These are phyloP conservation scores for Fusarium pilosicola DNA, from an alignment of 2,329 filamentous ascomycete species.

Conservation along the genomic window DNA sequence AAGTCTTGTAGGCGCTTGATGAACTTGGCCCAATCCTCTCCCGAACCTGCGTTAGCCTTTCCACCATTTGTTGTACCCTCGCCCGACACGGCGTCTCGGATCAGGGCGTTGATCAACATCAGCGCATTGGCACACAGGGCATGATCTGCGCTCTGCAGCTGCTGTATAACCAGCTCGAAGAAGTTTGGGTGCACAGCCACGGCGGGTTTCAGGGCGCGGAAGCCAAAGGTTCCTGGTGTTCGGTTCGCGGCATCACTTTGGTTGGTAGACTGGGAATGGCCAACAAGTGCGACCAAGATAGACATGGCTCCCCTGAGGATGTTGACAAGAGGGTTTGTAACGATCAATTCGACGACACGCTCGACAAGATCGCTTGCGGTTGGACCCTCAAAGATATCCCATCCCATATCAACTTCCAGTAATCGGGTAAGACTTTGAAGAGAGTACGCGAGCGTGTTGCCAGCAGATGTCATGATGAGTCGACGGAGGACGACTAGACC, in stretches of 20 bases:
- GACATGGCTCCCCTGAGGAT: conserved; percentile 97
- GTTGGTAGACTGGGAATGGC: conserved; percentile 75
- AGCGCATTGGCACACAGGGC: conserved; percentile 94
- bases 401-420: conserved; percentile 96
- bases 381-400: conserved; percentile 81
- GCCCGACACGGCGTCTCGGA: conserved; percentile 87
- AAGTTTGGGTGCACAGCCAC: conserved; percentile 93
- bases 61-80: conserved; percentile 63
- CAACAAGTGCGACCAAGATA: conserved; percentile 91
- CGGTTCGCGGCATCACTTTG: conserved; percentile 48
- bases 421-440: conserved; percentile 88
- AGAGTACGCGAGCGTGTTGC: conserved; percentile 96
- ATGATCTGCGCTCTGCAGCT: conserved; percentile 93
- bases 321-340: conserved; percentile 95
- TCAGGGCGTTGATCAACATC: conserved; percentile 93
- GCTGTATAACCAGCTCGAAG: conserved; percentile 90
- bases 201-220: conserved; percentile 89
- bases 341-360: conserved; percentile 88
- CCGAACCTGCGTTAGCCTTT: conserved; percentile 42
- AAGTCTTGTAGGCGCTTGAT: conserved; percentile 94
- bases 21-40: conserved; percentile 91
- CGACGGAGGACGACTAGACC: conserved; percentile 84
- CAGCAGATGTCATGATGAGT: conserved; percentile 84
- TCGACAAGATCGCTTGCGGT: conserved; percentile 74
- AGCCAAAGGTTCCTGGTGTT: conserved; percentile 77